Evolutionary conservation across 768 basidiomycete genomes (phyloP), one percentile per base, ranked within the genome.

Genomic region (Candolleomyces efflorescens): DNA sequence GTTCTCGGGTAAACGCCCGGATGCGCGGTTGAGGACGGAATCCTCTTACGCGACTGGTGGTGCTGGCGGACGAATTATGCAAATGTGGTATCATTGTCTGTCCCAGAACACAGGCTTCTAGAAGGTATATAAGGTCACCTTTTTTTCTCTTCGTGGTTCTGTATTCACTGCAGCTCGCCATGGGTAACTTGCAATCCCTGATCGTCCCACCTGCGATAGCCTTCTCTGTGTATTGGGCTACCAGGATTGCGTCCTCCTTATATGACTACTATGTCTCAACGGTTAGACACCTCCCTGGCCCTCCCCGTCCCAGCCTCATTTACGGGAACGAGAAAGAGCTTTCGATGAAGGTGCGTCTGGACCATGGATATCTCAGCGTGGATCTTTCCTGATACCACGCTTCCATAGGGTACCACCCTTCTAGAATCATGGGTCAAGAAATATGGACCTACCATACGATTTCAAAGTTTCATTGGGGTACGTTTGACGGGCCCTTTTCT

Each of bases 291-390:
- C 71, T 86, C 23, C 83, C 77, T 1, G 83, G 83, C 1, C 84
- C 84, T 0, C 70, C 75, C n/a, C 77, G 64, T 52, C 52, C 71
- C 1, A 79, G 74, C 61, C 70, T 70, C 55, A 49, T 87, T 10
- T 82, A 68, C 54, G 84, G 85, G 6, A 78, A 84, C 63, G 54
- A 82, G 59, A 68, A 64, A 41, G 73, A 79, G 4, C 73, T 85
- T 3, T 68, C 66, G 63, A 65, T 76, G 5, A 75, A 71, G 6
- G 82, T 82, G 61, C 24, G 71, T 67, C 13, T 18, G 12, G 15
- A 32, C 18, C 43, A 3, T 11, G 15, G 15, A 10, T 15, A 15
- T 23, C 26, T 27, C 7, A 10, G 1, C 26, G 9, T 9, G 11
- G 6, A 5, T 32, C 2, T 5, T 32, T 36, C 17, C 18, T 55